Evolutionary conservation across 2,329 filamentous ascomycete species (phyloP), one percentile per base, ranked within the genome.

Genomic region (Fusarium xylarioides): DNA sequence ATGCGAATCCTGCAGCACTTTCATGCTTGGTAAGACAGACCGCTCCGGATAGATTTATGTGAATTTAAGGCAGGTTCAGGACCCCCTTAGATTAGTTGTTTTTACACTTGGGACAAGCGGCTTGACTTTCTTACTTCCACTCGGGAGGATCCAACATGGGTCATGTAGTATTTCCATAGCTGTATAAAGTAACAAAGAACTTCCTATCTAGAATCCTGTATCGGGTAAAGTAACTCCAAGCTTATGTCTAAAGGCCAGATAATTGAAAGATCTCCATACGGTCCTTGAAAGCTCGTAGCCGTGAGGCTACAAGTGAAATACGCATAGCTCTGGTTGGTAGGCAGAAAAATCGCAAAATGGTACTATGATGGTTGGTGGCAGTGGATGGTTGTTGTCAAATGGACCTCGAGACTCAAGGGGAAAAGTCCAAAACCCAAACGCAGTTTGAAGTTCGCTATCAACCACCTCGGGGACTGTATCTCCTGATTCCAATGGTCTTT

Each of bases 121-220:
- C 19, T 21, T 21, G 10, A 9, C 12, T 46, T 49, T 18, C 15
- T 14, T 32, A 6, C 6, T 11, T 21, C 23, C 9, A 10, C 12
- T 28, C 6, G 9, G 3, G 18, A 21, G 42, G n/a, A 7, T 21
- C 12, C 21, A 11, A 28, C 4, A 15, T 21, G 7, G 9, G 26
- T 16, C 19, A 2, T 12, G 7, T 16, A 3, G 7, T 7, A 18
- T 18, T 18, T 49, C 2, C 2, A 16, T 32, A 12, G 16, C 7
- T n/a, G 7, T 11, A 15, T 12, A 12, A 11, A 3, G 4, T n/a
- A 18, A 3, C 7, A 12, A n/a, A 9, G 32, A 5, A 32, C 15
- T 10, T 18, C 1, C 4, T 10, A 12, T 3, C 0, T 12, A 12
- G 3, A 30, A 10, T 32, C 18, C 6, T 16, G 15, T 21, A 10